phyloP scores from a whole-genome alignment of 257 asterid genomes.

The Petunia secreta region DNA sequence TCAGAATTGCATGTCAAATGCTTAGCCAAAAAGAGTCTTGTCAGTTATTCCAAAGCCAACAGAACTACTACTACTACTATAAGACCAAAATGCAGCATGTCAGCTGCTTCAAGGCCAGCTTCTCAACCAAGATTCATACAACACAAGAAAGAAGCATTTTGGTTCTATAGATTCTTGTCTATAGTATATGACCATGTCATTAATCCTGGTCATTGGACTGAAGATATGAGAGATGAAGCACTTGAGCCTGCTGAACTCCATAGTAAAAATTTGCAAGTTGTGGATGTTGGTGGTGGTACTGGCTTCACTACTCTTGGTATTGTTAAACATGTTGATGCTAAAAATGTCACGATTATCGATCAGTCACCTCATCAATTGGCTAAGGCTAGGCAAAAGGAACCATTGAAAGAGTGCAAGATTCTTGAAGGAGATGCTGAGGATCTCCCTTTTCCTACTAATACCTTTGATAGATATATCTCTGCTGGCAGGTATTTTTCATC shows the following conservation, averaged over 20 bases:
- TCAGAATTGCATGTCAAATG: slow-evolving; percentile 35
- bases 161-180: slow-evolving; percentile 64
- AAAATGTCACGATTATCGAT: slow-evolving; percentile 96
- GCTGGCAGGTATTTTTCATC: slow-evolving; percentile 75
- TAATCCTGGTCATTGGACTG: slow-evolving; percentile 78
- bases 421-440: slow-evolving; percentile 98
- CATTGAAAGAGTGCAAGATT: slow-evolving; percentile 82
- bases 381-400: slow-evolving; percentile 86
- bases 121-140: slow-evolving; percentile 92
- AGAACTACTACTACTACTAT: neutral
- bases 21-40: slow-evolving; percentile 31
- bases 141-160: slow-evolving; percentile 93
- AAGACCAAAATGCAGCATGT: slow-evolving; percentile 33
- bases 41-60: neutral
- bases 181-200: slow-evolving; percentile 50
- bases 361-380: slow-evolving; percentile 99
- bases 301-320: slow-evolving; percentile 97
- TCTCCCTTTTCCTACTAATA: slow-evolving; percentile 81
- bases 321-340: slow-evolving; percentile 84
- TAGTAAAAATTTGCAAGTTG: slow-evolving; percentile 60
- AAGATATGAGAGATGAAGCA: slow-evolving; percentile 97
- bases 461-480: slow-evolving; percentile 76
- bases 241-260: slow-evolving; percentile 87
- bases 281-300: slow-evolving; percentile 97
- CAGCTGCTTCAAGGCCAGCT: slow-evolving; percentile 64